Evolutionary conservation across 2,329 filamentous ascomycete genomes (phyloP).

Genomic region (Epichloe hybrida): DNA sequence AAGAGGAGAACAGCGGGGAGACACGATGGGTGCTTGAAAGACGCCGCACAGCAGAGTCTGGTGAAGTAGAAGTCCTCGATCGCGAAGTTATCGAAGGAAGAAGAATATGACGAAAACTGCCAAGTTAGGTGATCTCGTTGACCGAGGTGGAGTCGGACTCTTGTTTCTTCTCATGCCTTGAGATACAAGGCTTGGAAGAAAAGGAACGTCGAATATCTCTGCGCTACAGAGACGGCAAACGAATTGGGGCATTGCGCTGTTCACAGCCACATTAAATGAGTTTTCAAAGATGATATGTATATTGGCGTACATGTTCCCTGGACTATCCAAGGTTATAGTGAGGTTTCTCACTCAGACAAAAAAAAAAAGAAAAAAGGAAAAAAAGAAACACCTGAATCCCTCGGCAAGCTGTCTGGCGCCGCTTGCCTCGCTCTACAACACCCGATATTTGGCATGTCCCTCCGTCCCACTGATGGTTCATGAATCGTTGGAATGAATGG

Average conservation of each 20-base stretch:
- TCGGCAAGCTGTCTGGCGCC: too few species aligned
- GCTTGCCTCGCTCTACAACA: too few species aligned
- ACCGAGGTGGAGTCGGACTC: background rate
- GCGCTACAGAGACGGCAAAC: background rate
- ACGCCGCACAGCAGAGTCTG: conserved; percentile 49
- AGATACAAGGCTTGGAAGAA: background rate
- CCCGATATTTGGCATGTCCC: too few species aligned
- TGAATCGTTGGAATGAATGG: too few species aligned
- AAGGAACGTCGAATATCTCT: background rate
- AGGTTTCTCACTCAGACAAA: too few species aligned
- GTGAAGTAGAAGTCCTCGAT: conserved; percentile 51
- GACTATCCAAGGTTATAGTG: too few species aligned
- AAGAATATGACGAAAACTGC: conserved; percentile 22
- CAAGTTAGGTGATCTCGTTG: background rate
- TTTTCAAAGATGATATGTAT: too few species aligned
- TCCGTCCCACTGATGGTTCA: too few species aligned
- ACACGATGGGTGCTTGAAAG: conserved; percentile 58
- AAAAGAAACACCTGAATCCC: too few species aligned
- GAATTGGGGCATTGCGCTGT: background rate
- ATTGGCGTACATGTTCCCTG: too few species aligned
- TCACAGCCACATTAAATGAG: background rate
- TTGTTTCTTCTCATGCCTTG: background rate
- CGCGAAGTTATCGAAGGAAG: conserved; percentile 49
- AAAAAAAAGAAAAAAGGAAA: too few species aligned
- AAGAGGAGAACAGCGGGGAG: conserved; percentile 46